Percentiles rank a stretch among this genome's conserved stretches.
Conservation (phyloP, 208 protist species). For the Lotmaria passim region DNA sequence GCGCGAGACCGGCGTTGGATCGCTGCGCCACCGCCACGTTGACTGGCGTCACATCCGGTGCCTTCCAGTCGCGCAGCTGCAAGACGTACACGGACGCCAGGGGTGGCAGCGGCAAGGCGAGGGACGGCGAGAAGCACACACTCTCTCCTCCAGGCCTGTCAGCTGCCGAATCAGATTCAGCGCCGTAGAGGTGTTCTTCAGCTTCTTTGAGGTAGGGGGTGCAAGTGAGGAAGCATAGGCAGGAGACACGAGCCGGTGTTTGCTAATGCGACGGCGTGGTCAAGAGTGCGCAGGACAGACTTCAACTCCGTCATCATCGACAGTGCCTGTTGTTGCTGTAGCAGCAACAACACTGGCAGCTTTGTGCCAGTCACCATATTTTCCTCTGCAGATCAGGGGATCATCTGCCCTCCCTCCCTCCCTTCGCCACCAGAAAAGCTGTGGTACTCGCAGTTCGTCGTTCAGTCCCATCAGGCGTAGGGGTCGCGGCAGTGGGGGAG, state of each 20-base stretch:
- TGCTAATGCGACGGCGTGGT: constrained; percentile 27
- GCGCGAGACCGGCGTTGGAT: not conserved
- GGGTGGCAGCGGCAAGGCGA: constrained; percentile 5
- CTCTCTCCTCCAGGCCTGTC: constrained; percentile 24
- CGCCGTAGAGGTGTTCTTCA: constrained; percentile 5
- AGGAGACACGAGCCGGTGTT: constrained; percentile 16
- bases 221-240: constrained; percentile 27
- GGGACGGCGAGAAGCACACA: constrained; percentile 20
- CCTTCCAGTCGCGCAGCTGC: constrained; percentile 20
- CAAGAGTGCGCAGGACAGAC: constrained; percentile 12
- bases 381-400: constrained; percentile 13
- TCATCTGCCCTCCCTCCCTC: no score
- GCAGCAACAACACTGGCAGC: no score
- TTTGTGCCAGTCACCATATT: constrained; percentile 25
- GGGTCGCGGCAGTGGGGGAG: constrained; percentile 22
- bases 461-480: constrained; percentile 21
- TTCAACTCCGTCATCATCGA: not conserved
- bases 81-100: constrained; percentile 3
- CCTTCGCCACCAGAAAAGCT: constrained; percentile 16
- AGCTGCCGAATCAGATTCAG: constrained; percentile 13
- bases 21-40: constrained; percentile 14
- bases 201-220: constrained; percentile 1
- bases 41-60: constrained; percentile 5
- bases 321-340: no score
- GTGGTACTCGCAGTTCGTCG: constrained; percentile 25